These are phyloP conservation scores for Sphenostylis stenocarpa DNA, from an alignment of 306 rosid species.

Conservation along the genomic window DNA sequence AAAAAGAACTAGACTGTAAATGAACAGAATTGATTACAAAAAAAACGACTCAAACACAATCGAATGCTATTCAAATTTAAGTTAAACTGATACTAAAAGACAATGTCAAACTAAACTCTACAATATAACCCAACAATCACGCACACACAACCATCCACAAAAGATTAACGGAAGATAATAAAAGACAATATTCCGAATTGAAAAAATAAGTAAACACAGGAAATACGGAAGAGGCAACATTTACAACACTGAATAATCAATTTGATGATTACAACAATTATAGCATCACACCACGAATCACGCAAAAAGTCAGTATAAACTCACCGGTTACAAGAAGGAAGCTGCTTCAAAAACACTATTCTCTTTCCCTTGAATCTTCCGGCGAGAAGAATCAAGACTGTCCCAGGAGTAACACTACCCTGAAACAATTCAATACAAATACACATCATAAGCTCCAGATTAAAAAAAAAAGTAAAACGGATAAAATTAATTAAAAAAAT, in stretches of 20 bases:
- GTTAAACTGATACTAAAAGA: not conserved
- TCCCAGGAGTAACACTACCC: slow-evolving; percentile 68
- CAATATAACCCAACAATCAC: no score
- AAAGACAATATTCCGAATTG: not conserved
- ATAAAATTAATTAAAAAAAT: not conserved
- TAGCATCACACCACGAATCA: not conserved
- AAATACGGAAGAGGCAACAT: not conserved
- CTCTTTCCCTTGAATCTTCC: slow-evolving; percentile 80
- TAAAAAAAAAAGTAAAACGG: not conserved
- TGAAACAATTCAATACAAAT: not conserved
- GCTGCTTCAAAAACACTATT: slow-evolving; percentile 72
- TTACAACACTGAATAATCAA: not conserved
- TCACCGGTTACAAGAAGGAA: slow-evolving; percentile 68
- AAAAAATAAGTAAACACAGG: not conserved
- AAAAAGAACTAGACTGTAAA: not conserved
- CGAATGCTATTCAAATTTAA: not conserved
- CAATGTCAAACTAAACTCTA: no score
- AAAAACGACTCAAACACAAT: not conserved
- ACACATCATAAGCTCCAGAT: not conserved
- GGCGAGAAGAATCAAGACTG: slow-evolving; percentile 66
- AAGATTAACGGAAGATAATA: not conserved
- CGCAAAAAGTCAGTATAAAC: slow-evolving; percentile 30
- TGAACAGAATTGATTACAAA: not conserved
- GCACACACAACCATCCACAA: not conserved
- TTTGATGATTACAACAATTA: not conserved